Base-by-base conservation (phyloP, 257 asterid genomes). In the Plectranthus barbatus region DNA sequence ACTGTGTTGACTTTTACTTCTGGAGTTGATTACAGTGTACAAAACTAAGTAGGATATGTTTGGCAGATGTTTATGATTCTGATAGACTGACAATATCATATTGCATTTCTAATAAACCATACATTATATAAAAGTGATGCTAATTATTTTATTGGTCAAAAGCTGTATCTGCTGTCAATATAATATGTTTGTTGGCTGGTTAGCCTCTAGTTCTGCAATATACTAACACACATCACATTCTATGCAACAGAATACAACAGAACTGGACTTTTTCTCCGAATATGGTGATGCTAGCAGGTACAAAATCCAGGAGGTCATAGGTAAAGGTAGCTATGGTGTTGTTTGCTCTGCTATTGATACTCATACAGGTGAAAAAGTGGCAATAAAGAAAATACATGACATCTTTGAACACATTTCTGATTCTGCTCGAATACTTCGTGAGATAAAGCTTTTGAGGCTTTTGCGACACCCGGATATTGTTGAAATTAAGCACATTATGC, bases 251-350 rank as follows among this genome's bases (percentile, higher is more conserved):
- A 74, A 74, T 71, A 80, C 95, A 2, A 69, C 82, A 36, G 95
- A 87, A 75, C 72, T 75, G 85, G 96, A 90, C 46, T 90, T 90
- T 79, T 90, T 90, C 64, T 85, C 96, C 26, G 97, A 87, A 44
- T 87, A 85, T 73, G 97, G 97, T 47, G 97, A 87, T 76, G 95
- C 91, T 31, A 90, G 79, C 74, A 76, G 92, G 74, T 90, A 75
- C 63, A 87, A 83, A 59, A 82, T 87, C 72, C 95, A 69, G 77
- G 97, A 87, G 76, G 88, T 90, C 67, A 75, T 90, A 36, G 97
- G 97, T 45, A 90, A 87, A 79, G 95, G 97, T 46, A 90, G 96
- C 85, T 90, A 90, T 70, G 97, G 95, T 52, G 96, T 90, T 60
- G 96, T 90, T 67, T 90, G 97, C 79, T 87, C 97, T 10, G 93